These are phyloP conservation scores for Alternaria ventricosa DNA, from an alignment of 2,329 filamentous ascomycete genomes.

Conservation along the genomic window DNA sequence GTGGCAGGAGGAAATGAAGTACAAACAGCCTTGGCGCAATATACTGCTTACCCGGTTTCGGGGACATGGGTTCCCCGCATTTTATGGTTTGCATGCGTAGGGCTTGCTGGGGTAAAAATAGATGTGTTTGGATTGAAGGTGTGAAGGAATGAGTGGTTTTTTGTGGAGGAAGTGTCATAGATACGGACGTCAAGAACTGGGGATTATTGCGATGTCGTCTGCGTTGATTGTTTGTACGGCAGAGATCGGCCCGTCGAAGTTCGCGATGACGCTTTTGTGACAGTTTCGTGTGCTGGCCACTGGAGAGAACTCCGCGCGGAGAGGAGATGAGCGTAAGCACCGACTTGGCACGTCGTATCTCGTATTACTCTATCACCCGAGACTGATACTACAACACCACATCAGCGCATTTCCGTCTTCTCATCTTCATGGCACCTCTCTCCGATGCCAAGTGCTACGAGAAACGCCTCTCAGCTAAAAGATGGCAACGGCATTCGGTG, in stretches of 20 bases:
- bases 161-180: not conserved
- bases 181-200: not conserved
- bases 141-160: not conserved
- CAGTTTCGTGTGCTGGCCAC: not conserved
- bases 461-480: conserved; percentile 23
- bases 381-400: not conserved
- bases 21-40: not conserved
- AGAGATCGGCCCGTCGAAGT: not conserved
- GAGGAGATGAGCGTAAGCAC: not conserved
- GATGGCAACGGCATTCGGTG: conserved; percentile 48
- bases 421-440: not conserved
- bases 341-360: not conserved
- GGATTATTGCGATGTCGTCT: not conserved
- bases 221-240: not conserved
- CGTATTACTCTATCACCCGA: not conserved
- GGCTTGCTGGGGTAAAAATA: not conserved
- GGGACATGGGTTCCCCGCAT: not conserved
- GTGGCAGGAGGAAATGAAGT: not conserved
- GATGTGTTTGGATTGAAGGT: not conserved
- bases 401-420: not conserved
- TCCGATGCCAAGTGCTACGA: not conserved
- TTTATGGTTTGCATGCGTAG: not conserved
- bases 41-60: not conserved
- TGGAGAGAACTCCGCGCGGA: not conserved
- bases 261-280: not conserved